phyloP scores from a whole-genome alignment of 1,139 yeast genomes.

The Suhomyces atakaporum region DNA sequence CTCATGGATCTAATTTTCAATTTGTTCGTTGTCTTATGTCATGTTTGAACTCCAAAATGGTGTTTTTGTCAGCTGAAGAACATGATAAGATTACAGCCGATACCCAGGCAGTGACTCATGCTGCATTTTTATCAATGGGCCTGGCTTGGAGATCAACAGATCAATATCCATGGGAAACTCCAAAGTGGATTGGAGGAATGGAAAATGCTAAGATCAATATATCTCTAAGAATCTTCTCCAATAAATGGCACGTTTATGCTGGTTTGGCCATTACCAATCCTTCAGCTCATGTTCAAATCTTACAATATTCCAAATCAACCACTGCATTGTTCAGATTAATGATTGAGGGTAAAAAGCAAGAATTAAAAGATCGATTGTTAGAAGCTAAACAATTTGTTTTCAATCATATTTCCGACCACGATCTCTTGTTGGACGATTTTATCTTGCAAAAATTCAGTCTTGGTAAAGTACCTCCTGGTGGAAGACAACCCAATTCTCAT shows the following conservation, averaged over 20 bases:
- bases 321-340: slow-evolving; percentile 82
- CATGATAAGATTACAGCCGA: slow-evolving; percentile 97
- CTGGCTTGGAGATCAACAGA: slow-evolving; percentile 85
- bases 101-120: slow-evolving; percentile 98
- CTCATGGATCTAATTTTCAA: slow-evolving; percentile 53
- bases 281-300: slow-evolving; percentile 86
- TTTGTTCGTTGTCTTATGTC: slow-evolving; percentile 67
- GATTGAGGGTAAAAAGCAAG: slow-evolving; percentile 67
- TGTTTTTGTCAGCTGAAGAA: slow-evolving; percentile 75
- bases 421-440: slow-evolving; percentile 74
- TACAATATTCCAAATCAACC: slow-evolving; percentile 84
- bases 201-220: slow-evolving; percentile 96
- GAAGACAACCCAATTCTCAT: slow-evolving; percentile 81
- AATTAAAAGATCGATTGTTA: slow-evolving; percentile 56
- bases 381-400: slow-evolving; percentile 77
- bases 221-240: slow-evolving; percentile 83
- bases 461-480: slow-evolving; percentile 68
- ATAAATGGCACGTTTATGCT: slow-evolving; percentile 98
- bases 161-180: slow-evolving; percentile 91
- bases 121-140: slow-evolving; percentile 96
- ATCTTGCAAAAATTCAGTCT: slow-evolving; percentile 78
- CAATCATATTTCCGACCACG: slow-evolving; percentile 56
- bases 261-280: slow-evolving; percentile 96
- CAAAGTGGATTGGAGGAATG: slow-evolving; percentile 87
- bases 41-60: slow-evolving; percentile 77